Percentiles rank a stretch among this genome's conserved stretches.
Evolutionary conservation across 2,329 filamentous ascomycete genomes (phyloP).

Genomic region (Ophiostoma himal-ulmi): DNA sequence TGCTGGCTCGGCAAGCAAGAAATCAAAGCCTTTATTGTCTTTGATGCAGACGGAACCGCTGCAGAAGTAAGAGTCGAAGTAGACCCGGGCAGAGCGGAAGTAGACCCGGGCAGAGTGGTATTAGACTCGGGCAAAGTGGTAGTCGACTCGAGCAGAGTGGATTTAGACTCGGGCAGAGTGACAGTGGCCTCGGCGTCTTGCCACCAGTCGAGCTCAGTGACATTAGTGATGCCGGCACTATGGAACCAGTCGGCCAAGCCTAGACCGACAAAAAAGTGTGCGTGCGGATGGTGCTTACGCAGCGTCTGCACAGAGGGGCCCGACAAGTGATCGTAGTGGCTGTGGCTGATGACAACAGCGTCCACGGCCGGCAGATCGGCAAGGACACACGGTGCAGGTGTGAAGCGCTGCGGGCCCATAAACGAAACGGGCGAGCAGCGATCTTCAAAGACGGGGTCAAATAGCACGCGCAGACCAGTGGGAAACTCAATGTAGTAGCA

Average conservation of each 20-base stretch:
- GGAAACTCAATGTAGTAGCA: slow-evolving; percentile 92
- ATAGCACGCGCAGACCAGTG: slow-evolving; percentile 76
- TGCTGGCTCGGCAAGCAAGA: slow-evolving; percentile 83
- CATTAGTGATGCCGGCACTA: slow-evolving; percentile 61
- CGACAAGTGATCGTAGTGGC: slow-evolving; percentile 89
- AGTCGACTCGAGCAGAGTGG: slow-evolving; percentile 23
- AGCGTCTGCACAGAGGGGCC: slow-evolving; percentile 68
- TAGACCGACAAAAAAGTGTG: slow-evolving; percentile 81
- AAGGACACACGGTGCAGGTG: slow-evolving; percentile 67
- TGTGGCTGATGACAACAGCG: slow-evolving; percentile 76
- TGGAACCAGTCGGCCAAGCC: slow-evolving; percentile 81
- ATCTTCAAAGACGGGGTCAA: slow-evolving; percentile 88
- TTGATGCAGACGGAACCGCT: not conserved
- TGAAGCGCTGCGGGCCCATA: slow-evolving; percentile 70
- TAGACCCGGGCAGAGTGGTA: slow-evolving; percentile 37
- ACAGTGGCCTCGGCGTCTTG: slow-evolving; percentile 70
- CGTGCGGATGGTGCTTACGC: slow-evolving; percentile 63
- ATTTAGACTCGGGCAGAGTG: slow-evolving; percentile 23
- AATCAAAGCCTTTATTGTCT: slow-evolving; percentile 61
- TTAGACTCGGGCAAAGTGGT: slow-evolving; percentile 50
- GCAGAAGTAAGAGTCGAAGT: not conserved
- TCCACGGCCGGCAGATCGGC: slow-evolving; percentile 72
- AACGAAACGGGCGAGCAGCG: slow-evolving; percentile 71
- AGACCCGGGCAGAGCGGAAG: too few species aligned
- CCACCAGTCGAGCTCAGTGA: slow-evolving; percentile 96